Percentiles rank a stretch among this genome's conserved stretches.
Evolutionary conservation across 345 rosid genomes (phyloP).

Genomic region (Zanthoxylum bungeanum): DNA sequence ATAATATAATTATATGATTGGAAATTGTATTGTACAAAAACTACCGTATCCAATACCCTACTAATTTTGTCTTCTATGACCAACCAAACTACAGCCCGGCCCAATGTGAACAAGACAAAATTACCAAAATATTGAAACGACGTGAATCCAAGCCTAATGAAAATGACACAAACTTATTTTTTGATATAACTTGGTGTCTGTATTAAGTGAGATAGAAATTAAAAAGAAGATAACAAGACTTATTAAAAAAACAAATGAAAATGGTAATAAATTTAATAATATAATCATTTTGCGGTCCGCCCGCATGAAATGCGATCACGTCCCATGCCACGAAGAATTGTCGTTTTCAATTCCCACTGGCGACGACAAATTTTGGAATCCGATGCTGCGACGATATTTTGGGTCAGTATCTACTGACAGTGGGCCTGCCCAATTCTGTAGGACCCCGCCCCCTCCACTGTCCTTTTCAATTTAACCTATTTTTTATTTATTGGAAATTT

Average conservation of each 20-base stretch:
- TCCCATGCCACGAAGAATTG: conserved; percentile 14
- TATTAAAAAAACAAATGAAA: too few species aligned
- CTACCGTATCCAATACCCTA: not conserved
- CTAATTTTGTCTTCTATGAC: not conserved
- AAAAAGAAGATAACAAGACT: too few species aligned
- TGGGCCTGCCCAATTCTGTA: conserved; percentile 7
- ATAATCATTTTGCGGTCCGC: not conserved
- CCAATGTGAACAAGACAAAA: conserved; percentile 6
- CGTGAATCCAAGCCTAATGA: not conserved
- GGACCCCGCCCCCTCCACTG: not conserved
- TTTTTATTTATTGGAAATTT: too few species aligned
- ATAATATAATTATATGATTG: not conserved
- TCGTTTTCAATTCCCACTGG: conserved; percentile 18
- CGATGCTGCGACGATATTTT: conserved; percentile 10
- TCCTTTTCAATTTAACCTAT: not conserved
- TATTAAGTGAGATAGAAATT: too few species aligned
- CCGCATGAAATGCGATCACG: not conserved
- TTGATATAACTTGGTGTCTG: too few species aligned
- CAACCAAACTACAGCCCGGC: not conserved
- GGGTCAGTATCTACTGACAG: not conserved
- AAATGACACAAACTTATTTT: too few species aligned
- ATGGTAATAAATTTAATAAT: too few species aligned
- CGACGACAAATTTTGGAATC: conserved; percentile 28
- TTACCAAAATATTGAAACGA: not conserved
- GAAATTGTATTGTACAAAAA: not conserved